Percentiles rank a stretch among this genome's conserved stretches.
phyloP scores from a whole-genome alignment of 2,329 filamentous ascomycete genomes.

The Capronia epimyces region DNA sequence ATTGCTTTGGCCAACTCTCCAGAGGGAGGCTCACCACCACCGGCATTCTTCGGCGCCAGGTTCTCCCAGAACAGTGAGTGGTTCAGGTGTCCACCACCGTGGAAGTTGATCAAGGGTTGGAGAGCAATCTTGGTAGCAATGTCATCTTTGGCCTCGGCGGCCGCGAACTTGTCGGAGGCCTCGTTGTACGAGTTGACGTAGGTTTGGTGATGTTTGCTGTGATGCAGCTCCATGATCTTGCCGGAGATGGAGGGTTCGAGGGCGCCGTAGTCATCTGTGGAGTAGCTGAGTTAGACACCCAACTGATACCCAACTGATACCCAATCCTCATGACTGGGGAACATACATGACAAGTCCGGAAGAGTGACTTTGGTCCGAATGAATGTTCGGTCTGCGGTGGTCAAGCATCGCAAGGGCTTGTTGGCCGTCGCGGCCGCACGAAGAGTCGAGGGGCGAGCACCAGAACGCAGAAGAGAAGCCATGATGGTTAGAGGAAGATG shows the following conservation, averaged over 20 bases:
- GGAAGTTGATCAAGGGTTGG: constrained; percentile 73
- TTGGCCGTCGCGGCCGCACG: constrained; percentile 52
- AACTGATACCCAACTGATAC: neutral
- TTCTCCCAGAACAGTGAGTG: constrained; percentile 83
- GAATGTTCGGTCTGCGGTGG: constrained; percentile 69
- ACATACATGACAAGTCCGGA: constrained; percentile 74
- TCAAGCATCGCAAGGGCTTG: constrained; percentile 47
- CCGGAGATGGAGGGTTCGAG: constrained; percentile 78
- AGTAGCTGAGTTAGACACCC: neutral
- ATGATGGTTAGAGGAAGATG: constrained; percentile 43
- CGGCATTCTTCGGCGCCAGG: constrained; percentile 56
- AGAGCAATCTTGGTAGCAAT: constrained; percentile 61
- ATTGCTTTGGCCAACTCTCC: constrained; percentile 55
- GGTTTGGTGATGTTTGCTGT: constrained; percentile 88
- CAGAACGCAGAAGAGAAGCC: constrained; percentile 70
- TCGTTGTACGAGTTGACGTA: constrained; percentile 86
- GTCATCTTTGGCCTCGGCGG: constrained; percentile 53
- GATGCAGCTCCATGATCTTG: constrained; percentile 92
- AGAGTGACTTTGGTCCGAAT: constrained; percentile 85
- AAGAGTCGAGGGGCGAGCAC: constrained; percentile 65
- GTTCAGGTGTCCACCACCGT: constrained; percentile 89
- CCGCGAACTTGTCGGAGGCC: constrained; percentile 60
- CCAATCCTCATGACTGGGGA: constrained; percentile 6
- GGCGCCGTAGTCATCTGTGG: constrained; percentile 85
- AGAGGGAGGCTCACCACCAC: constrained; percentile 58